These are phyloP conservation scores for Chlamydomonas sp. DNA, from an alignment of 139 green algal genomes.

Conservation along the genomic window DNA sequence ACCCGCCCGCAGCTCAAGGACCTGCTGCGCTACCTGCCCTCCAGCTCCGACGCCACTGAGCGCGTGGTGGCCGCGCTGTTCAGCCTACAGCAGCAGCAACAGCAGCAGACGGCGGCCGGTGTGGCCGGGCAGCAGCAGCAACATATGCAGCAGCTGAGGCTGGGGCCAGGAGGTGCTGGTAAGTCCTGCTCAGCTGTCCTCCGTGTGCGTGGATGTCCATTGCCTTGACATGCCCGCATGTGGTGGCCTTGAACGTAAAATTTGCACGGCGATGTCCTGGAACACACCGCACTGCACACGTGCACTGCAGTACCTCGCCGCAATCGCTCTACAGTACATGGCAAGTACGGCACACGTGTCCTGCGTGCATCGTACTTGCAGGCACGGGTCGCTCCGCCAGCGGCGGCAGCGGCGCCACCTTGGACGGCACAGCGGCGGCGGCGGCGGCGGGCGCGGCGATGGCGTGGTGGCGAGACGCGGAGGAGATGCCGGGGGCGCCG, in stretches of 20 bases:
- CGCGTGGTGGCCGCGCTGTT: constrained; percentile 85
- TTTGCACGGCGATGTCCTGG: too few species aligned
- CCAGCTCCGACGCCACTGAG: constrained; percentile 68
- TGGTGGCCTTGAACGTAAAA: too few species aligned
- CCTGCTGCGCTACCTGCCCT: constrained; percentile 83
- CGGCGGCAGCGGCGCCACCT: constrained; percentile 4
- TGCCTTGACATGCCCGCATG: too few species aligned
- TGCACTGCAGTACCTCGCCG: too few species aligned
- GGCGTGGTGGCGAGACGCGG: constrained; percentile 5
- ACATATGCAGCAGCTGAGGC: too few species aligned
- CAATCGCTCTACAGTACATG: too few species aligned
- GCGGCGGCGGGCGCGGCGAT: not conserved
- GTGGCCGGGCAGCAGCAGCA: not conserved
- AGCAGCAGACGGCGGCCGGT: constrained; percentile 1
- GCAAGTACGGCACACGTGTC: too few species aligned
- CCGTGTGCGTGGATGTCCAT: too few species aligned
- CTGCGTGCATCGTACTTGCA: too few species aligned
- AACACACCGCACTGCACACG: too few species aligned
- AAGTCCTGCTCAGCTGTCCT: too few species aligned
- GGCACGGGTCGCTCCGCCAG: not conserved
- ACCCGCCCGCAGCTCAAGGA: constrained; percentile 65
- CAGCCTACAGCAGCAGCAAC: constrained; percentile 35
- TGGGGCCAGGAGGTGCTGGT: too few species aligned
- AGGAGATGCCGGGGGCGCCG: constrained; percentile 41
- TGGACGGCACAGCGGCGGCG: not conserved